Evolutionary conservation across 371 early-diverging fungal species (phyloP), one percentile per base, ranked within the genome.

Genomic region (Mucor velutinosus): DNA sequence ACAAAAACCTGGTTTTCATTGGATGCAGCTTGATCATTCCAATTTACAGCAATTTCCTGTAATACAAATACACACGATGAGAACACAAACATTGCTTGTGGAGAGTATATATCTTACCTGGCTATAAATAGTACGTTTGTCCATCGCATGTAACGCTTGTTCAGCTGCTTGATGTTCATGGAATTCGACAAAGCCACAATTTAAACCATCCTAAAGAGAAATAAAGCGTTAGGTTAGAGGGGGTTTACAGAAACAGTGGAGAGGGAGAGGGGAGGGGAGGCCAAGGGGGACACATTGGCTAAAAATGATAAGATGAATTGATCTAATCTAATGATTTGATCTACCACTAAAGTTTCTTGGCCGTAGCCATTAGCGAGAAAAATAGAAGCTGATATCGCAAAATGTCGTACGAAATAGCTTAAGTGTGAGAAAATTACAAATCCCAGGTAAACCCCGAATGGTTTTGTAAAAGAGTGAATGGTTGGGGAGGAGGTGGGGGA

Each of bases 151-250:
- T 15, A 93, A 74, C 37, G 93, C 94, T 64, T 76, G 71, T 57
- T 90, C 91, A 30, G 96, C 96, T 41, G 82, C 76, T 33, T 80
- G 78, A 69, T 87, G 87, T 63, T 90, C 91, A 62, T 75, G 71
- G 80, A 92, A 93, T 76, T 93, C 94, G 41, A 95, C 85, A 72
- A 92, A 91, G 14, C 92, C 95, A 76, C 89, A 93, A 77, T 88
- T 90, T 56, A 88, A 71, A n/a, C 87, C 87, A 25, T 80, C 81
- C 70, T 70, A 69, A 6, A 49, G 7, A 8, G 27, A 12, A 58
- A 39, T 21, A 60, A 53, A 33, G 17, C 8, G 30, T 27, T 33
- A 49, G n/a, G 49, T 21, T 15, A 49, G n/a, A 49, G n/a, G 14
- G 27, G 35, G n/a, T 47, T 57, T 32, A 23, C 15, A 33, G 30